Evolutionary conservation across 2,329 filamentous ascomycete genomes (phyloP).

Genomic region (Biscogniauxia sp.): DNA sequence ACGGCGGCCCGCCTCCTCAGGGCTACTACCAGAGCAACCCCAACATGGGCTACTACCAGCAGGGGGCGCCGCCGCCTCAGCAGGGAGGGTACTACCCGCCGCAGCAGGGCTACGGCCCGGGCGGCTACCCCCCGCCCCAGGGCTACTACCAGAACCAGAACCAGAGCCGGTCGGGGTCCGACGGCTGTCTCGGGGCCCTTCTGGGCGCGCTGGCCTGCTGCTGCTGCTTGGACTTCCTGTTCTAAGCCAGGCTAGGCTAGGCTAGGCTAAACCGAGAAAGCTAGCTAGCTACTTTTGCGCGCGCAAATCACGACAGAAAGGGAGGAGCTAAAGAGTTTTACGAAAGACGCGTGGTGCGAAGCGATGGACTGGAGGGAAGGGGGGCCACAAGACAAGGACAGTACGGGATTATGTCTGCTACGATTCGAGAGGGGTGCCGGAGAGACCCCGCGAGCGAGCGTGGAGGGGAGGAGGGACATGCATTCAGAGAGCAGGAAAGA

Average conservation of each 20-base stretch:
- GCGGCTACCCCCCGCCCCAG: conserved; percentile 35
- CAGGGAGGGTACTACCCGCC: conserved; percentile 35
- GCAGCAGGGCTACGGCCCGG: conserved; percentile 29
- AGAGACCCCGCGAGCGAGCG: too few relatives aligned
- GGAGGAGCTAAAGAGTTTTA: too few relatives aligned
- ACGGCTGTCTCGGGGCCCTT: conserved; percentile 43
- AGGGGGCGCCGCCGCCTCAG: conserved; percentile 27
- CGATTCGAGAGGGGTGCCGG: too few relatives aligned
- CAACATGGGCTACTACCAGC: conserved; percentile 45
- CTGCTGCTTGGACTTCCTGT: conserved; percentile 57
- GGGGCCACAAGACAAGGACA: too few relatives aligned
- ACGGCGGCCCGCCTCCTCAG: conserved; percentile 25
- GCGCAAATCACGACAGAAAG: not conserved
- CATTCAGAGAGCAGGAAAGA: too few relatives aligned
- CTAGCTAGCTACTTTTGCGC: too few relatives aligned
- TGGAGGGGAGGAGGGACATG: too few relatives aligned
- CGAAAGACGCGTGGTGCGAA: too few relatives aligned
- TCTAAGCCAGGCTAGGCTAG: conserved; percentile 42
- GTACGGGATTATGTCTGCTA: too few relatives aligned
- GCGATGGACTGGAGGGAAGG: too few relatives aligned
- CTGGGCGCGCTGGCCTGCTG: conserved; percentile 54
- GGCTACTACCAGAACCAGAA: conserved; percentile 31
- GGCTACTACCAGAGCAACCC: conserved; percentile 42
- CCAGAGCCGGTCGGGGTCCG: conserved; percentile 11
- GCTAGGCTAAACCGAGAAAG: not conserved